Base-by-base conservation (phyloP, 164 flowering plant species). In the Saururus chinensis region DNA sequence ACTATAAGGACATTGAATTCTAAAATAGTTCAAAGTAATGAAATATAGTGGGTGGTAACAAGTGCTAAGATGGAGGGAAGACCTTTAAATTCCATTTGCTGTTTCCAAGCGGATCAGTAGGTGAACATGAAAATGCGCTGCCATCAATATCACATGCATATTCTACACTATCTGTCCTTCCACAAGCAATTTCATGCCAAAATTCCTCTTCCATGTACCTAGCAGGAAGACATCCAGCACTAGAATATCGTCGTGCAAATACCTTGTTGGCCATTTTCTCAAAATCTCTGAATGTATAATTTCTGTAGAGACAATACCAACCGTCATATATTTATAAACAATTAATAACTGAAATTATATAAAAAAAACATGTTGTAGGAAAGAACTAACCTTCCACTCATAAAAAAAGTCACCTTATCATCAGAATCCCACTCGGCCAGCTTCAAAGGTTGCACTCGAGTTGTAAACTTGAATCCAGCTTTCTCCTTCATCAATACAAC, bases 91-190 rank as follows among this genome's bases (percentile, higher is more conserved):
- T 95, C 98, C 97, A 95, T 73, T 82, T 87, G 86, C 99, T 95
- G 66, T 70, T 83, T 56, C 96, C 99, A 78, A 95, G 95, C 40
- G 71, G 84, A 72, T 91, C 97, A 68, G 10, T 64, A 49, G 86
- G 82, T 65, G 96, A 91, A 71, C 87, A 81, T 63, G 99, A 95
- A 73, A 95, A 95, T 62, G 99, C 99, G 80, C 99, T 95, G 66
- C 99, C 99, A 81, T 95, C 99, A 77, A 95, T 88, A 81, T 95
- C 99, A 54, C 96, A 95, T 41, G 99, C 99, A 82, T 95, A 95
- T 75, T 95, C 99, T 70, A 95, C 99, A 71, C 85, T 73, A 74
- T 86, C 96, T 40, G 80, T 86, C 79, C 82, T 91, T 51, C 99
- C 99, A 77, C 79, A 73, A 64, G 93, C 85, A 78, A 95, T 86